Evolutionary conservation across 257 asterid species (phyloP), one percentile per base, ranked within the genome.

Genomic region (Nicotiana benthamiana): DNA sequence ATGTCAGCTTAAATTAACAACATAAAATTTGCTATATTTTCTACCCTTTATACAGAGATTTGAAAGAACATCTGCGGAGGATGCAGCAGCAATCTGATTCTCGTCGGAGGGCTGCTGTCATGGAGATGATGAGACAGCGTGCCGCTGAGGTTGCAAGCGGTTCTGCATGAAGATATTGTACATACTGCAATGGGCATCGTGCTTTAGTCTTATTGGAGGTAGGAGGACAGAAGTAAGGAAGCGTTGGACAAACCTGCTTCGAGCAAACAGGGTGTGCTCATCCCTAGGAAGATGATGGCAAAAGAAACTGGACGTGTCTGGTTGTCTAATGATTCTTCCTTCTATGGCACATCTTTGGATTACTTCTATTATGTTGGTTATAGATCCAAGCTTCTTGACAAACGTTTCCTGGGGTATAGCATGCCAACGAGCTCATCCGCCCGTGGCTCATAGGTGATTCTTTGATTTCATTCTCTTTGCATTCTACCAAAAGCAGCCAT

Each of bases 51-150:
- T 86, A 76, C 93, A 94, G 98, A 81, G 98, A 94, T 86, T 83
- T 94, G 90, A 93, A 82, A 81, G 97, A 87, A 40, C 98, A 94
- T 85, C 54, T 91, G 82, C 91, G 90, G 83, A 87, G 96, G 90
- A 84, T 88, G 81, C 97, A 93, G 77, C 98, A 94, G 82, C 98
- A 94, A 87, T 89, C 98, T 5, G 98, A 94, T 85, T 94, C 97
- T 48, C 90, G 98, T 62, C 89, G 98, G 62, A 92, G 98, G 86
- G 98, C 98, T 85, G 98, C 97, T 81, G 97, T 94, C 40, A 94
- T 84, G 87, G 97, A 93, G 86, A 94, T 94, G 97, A 94, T 92
- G 99, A 90, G 98, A 86, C 97, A 94, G 83, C 97, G 97, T 5
- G 97, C 97, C 2, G 97, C 96, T 18, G 97, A 93, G 90, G 97